A percentile compares a stretch with the other conserved stretches of the same genome.
These are phyloP conservation scores for Emergomyces pasteurianus DNA, from an alignment of 2,329 filamentous ascomycete genomes.

Conservation along the genomic window DNA sequence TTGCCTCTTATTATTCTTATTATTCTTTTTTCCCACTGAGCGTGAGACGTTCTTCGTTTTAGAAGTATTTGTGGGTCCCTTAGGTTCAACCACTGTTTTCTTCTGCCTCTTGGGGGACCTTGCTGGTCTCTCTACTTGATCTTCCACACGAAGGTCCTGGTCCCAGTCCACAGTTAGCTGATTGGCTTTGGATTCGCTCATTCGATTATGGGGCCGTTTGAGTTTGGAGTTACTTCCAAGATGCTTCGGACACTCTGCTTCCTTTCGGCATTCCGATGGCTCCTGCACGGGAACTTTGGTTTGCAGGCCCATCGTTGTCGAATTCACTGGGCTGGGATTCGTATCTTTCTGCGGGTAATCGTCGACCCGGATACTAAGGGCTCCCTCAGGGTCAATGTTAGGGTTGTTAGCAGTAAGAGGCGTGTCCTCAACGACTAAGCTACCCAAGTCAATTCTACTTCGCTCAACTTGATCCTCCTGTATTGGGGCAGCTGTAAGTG, in stretches of 20 bases:
- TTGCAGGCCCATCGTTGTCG: not conserved
- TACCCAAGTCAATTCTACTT: not conserved
- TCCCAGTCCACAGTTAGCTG: constrained; percentile 10
- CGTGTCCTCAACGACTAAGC: not conserved
- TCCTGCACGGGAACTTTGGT: not conserved
- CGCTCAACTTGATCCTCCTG: not conserved
- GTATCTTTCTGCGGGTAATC: not conserved
- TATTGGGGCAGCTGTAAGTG: not conserved
- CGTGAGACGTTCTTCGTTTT: constrained; percentile 1
- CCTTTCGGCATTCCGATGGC: not conserved
- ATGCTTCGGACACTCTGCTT: not conserved
- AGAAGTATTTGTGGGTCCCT: not conserved
- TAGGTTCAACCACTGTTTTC: not conserved
- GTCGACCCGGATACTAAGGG: not conserved
- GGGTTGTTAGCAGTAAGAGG: not conserved
- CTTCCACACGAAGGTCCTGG: constrained; percentile 10
- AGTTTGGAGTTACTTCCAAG: constrained; percentile 5
- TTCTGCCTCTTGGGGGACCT: constrained; percentile 5
- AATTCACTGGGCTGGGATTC: not conserved
- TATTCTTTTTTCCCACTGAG: constrained; percentile 3
- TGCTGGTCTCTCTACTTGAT: not conserved
- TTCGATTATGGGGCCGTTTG: constrained; percentile 10
- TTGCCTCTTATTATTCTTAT: not conserved
- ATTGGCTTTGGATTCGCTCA: not conserved
- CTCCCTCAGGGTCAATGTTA: not conserved